phyloP scores from a whole-genome alignment of 176 grass and related monocot species.

The Musa troglodytarum region DNA sequence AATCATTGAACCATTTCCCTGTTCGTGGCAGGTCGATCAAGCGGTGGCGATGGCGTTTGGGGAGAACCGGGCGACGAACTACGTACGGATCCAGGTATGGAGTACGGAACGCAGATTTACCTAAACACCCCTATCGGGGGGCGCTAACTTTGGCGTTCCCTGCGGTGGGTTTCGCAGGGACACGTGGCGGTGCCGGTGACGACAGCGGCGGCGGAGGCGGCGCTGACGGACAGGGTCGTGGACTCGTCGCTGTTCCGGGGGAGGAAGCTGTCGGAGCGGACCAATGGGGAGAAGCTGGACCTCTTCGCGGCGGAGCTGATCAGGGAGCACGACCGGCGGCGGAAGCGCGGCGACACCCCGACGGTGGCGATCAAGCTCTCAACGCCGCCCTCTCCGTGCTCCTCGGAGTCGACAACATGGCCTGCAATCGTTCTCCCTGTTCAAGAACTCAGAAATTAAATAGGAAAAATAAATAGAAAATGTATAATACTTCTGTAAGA shows the following conservation, averaged over 20 bases:
- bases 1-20: background rate
- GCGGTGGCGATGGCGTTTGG: constrained; percentile 76
- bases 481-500: too few species aligned
- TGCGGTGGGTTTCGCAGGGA: constrained; percentile 22
- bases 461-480: too few species aligned
- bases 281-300: constrained; percentile 62
- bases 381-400: constrained; percentile 30
- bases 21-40: constrained; percentile 54
- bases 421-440: too few species aligned
- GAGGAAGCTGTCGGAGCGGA: constrained; percentile 54
- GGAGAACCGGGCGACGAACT: constrained; percentile 45
- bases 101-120: background rate
- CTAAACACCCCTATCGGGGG: background rate
- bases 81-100: constrained; percentile 61
- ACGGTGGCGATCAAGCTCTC: constrained; percentile 48
- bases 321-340: constrained; percentile 45
- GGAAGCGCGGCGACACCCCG: constrained; percentile 29
- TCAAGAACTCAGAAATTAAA: too few species aligned
- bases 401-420: constrained; percentile 34
- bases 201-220: constrained; percentile 21
- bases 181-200: constrained; percentile 32
- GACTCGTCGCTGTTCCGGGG: constrained; percentile 63
- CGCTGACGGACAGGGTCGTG: constrained; percentile 46
- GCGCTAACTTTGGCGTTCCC: background rate
- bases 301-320: constrained; percentile 45